Conservation (phyloP, 371 early-diverging fungal species). For the Gilbertella persicaria region DNA sequence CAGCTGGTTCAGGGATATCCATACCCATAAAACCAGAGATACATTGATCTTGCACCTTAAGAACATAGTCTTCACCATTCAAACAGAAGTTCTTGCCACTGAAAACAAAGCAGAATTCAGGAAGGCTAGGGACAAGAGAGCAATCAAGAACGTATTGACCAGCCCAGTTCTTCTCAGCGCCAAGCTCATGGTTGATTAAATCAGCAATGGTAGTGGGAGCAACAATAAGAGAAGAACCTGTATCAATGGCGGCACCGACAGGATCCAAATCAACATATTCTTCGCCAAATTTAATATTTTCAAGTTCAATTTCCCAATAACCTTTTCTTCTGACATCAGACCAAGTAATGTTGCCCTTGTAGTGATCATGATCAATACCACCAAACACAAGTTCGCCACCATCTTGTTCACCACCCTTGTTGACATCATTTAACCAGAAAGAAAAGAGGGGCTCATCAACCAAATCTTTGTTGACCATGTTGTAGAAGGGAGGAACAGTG, state of each 20-base stretch:
- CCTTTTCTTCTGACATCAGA: constrained; percentile 85
- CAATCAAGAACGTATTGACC: constrained; percentile 91
- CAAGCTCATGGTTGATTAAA: constrained; percentile 81
- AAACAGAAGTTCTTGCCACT: constrained; percentile 66
- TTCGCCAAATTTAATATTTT: constrained; percentile 71
- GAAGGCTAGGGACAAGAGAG: constrained; percentile 60
- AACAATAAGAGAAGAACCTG: constrained; percentile 82
- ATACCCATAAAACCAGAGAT: constrained; percentile 93
- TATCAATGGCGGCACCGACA: constrained; percentile 81
- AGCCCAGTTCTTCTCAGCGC: constrained; percentile 86
- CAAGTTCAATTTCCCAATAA: constrained; percentile 93
- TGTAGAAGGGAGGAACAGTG: constrained; percentile 91
- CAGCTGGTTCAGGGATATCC: constrained; percentile 75
- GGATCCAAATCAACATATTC: constrained; percentile 57
- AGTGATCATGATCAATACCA: constrained; percentile 72
- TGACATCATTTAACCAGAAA: constrained; percentile 72
- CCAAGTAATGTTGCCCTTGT: constrained; percentile 75
- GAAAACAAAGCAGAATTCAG: constrained; percentile 77
- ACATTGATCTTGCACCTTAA: constrained; percentile 81
- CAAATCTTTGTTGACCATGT: constrained; percentile 76
- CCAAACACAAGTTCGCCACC: constrained; percentile 89
- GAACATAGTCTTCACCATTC: constrained; percentile 69
- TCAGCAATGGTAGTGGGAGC: constrained; percentile 76
- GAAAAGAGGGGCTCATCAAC: constrained; percentile 82
- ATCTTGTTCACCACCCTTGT: constrained; percentile 44